These are phyloP conservation scores for Fusarium sororula DNA, from an alignment of 2,329 filamentous ascomycete genomes.

Conservation along the genomic window DNA sequence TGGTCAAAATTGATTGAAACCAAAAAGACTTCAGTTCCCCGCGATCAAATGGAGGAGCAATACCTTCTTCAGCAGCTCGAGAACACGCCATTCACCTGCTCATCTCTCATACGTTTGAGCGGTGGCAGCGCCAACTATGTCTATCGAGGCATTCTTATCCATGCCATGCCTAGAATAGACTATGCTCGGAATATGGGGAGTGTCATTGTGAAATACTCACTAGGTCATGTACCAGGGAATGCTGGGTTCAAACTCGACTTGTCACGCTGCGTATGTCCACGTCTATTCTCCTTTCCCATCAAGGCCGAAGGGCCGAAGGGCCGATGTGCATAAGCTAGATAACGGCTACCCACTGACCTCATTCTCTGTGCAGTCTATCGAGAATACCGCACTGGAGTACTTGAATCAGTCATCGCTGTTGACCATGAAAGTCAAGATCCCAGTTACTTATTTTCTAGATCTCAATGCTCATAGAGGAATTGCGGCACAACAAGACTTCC, in stretches of 20 bases:
- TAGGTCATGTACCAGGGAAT: neutral
- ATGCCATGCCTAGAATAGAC: neutral
- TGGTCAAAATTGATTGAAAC: neutral
- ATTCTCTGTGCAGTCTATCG: neutral
- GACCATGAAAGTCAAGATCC: neutral
- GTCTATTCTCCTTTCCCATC: neutral
- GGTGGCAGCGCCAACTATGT: neutral
- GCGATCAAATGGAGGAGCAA: neutral
- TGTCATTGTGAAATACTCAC: neutral
- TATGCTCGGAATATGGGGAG: neutral
- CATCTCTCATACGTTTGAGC: neutral
- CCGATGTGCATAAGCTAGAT: neutral
- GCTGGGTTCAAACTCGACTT: neutral
- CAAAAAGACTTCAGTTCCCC: accelerated
- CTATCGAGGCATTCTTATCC: neutral
- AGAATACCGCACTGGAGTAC: neutral
- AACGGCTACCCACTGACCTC: no score
- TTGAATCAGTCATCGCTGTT: neutral
- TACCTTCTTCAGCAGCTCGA: neutral
- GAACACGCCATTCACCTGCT: neutral
- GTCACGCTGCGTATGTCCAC: neutral
- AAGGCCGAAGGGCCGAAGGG: neutral
- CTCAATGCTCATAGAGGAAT: neutral
- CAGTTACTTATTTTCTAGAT: neutral
- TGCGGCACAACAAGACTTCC: neutral